phyloP scores from a whole-genome alignment of 176 grass and related monocot genomes.

The Aegilops bicornis region DNA sequence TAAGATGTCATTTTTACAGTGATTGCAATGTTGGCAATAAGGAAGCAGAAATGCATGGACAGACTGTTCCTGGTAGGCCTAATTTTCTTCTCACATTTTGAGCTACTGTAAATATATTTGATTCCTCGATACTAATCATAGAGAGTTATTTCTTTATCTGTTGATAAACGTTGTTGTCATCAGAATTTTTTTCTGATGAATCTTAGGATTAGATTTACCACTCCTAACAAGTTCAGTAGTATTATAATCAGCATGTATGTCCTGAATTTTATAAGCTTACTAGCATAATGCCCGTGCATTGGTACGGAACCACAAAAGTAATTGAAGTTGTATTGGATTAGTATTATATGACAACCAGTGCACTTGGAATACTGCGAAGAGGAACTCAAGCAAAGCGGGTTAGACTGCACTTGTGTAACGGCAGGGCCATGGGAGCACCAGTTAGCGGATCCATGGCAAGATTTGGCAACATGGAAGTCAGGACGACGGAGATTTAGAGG shows the following conservation, averaged over 20 bases:
- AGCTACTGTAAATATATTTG: slow-evolving; percentile 17
- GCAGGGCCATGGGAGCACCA: no score
- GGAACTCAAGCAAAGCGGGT: no score
- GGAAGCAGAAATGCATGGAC: slow-evolving; percentile 22
- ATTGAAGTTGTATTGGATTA: no score
- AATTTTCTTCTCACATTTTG: background rate
- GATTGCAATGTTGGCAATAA: slow-evolving; percentile 14
- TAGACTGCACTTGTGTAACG: no score
- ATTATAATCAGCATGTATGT: background rate
- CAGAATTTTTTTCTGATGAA: background rate
- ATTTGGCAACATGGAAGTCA: no score
- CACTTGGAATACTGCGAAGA: no score
- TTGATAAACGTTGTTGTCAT: background rate
- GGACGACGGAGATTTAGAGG: no score
- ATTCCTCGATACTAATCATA: slow-evolving; percentile 3
- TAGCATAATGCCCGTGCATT: no score
- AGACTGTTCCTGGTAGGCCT: slow-evolving; percentile 36
- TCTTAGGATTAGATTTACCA: slow-evolving; percentile 16
- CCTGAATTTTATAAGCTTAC: background rate
- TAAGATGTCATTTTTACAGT: slow-evolving; percentile 32
- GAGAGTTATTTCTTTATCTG: slow-evolving; percentile 4
- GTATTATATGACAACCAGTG: no score
- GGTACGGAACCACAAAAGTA: no score
- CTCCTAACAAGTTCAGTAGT: slow-evolving; percentile 6
- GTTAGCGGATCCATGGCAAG: no score